phyloP scores from a whole-genome alignment of 2,329 filamentous ascomycete species.

The Cladophialophora carrionii region DNA sequence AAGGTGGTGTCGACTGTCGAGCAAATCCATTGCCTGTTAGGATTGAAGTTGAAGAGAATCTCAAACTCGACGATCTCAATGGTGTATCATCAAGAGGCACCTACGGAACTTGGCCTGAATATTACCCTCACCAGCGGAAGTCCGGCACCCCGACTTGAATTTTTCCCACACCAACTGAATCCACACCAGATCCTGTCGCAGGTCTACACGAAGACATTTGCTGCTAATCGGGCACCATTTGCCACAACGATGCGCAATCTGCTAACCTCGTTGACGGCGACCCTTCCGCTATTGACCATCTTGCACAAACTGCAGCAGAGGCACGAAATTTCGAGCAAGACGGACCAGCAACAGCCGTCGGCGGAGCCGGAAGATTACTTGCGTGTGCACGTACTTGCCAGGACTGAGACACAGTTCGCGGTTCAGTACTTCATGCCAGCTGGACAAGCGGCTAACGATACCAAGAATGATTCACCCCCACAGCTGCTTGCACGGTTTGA shows the following conservation, averaged over 20 bases:
- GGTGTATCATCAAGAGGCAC: slow-evolving; percentile 25
- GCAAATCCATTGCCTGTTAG: slow-evolving; percentile 29
- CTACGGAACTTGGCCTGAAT: slow-evolving; percentile 22
- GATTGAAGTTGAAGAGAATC: slow-evolving; percentile 29
- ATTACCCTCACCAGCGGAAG: slow-evolving; percentile 21
- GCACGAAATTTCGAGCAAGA: slow-evolving; percentile 17
- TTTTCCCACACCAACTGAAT: slow-evolving; percentile 32
- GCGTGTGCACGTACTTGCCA: slow-evolving; percentile 35
- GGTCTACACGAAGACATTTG: slow-evolving; percentile 27
- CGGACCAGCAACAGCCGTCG: not conserved
- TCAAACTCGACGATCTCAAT: slow-evolving; percentile 31
- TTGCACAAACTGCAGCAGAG: slow-evolving; percentile 39
- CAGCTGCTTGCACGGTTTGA: slow-evolving; percentile 37
- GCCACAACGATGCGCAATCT: slow-evolving; percentile 30
- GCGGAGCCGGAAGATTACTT: slow-evolving; percentile 13
- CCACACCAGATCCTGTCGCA: slow-evolving; percentile 29
- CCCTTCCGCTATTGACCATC: slow-evolving; percentile 49
- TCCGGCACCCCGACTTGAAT: slow-evolving; percentile 25
- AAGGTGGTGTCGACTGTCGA: slow-evolving; percentile 34
- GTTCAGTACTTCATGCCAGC: slow-evolving; percentile 35
- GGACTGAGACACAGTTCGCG: slow-evolving; percentile 29
- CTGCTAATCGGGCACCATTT: slow-evolving; percentile 21
- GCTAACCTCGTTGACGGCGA: slow-evolving; percentile 43
- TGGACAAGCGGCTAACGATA: slow-evolving; percentile 21
- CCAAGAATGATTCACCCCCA: slow-evolving; percentile 21